Conservation (phyloP, 352 stramenopile species). For the Pythium pyrilobum region DNA sequence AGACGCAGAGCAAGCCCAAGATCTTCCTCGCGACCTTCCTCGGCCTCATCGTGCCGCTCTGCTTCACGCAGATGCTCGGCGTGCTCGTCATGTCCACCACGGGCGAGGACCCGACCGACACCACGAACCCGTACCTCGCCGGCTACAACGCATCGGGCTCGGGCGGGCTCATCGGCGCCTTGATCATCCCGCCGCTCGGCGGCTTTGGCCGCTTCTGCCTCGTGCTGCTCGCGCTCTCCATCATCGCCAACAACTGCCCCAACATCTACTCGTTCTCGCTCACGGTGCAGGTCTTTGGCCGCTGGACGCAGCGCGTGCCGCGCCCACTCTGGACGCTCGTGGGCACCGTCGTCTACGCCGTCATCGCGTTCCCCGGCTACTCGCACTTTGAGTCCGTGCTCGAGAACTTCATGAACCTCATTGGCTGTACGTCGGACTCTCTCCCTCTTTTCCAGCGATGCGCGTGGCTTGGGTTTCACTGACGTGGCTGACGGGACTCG, state of each 20-base stretch:
- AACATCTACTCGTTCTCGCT: constrained; percentile 52
- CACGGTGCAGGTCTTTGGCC: constrained; percentile 36
- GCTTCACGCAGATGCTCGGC: constrained; percentile 38
- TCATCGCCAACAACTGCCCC: constrained; percentile 47
- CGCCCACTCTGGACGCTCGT: constrained; percentile 37
- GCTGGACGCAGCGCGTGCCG: constrained; percentile 27
- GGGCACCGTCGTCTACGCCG: constrained; percentile 29
- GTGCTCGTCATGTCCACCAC: constrained; percentile 38
- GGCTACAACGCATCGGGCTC: constrained; percentile 28
- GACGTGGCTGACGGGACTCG: too few species aligned
- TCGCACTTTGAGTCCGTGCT: constrained; percentile 36
- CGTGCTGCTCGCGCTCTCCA: constrained; percentile 38
- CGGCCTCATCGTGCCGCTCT: constrained; percentile 33
- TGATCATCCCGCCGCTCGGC: constrained; percentile 31
- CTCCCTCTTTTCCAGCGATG: too few species aligned
- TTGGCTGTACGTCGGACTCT: constrained; percentile 31
- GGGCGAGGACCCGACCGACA: constrained; percentile 10
- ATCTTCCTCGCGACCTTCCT: constrained; percentile 37
- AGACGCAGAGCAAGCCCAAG: constrained; percentile 36
- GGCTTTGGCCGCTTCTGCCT: constrained; percentile 40
- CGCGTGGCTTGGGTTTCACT: too few species aligned
- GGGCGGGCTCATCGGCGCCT: constrained; percentile 29
- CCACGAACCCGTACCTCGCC: constrained; percentile 24
- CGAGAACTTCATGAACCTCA: constrained; percentile 53
- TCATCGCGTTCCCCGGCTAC: constrained; percentile 33